These are phyloP conservation scores for Chrysanthemum makinoi DNA, from an alignment of 129 eudicot genomes.

Conservation along the genomic window DNA sequence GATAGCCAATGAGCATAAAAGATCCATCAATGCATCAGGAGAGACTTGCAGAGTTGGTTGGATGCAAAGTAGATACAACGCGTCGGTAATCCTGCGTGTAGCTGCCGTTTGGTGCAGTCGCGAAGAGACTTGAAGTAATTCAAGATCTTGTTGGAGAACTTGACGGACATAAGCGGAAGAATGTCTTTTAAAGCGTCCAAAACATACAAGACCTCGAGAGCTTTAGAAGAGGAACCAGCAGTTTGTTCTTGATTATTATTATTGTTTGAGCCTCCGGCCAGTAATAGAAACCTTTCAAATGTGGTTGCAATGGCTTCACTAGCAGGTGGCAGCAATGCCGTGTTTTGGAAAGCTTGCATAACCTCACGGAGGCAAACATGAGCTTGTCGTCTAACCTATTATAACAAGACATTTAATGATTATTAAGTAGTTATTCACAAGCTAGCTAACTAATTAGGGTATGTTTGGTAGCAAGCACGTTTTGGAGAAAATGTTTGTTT, in stretches of 20 bases:
- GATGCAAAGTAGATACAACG: constrained; percentile 60
- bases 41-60: constrained; percentile 60
- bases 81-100: constrained; percentile 72
- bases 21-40: constrained; percentile 65
- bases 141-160: constrained; percentile 61
- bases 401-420: not conserved
- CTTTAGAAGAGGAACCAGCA: constrained; percentile 41
- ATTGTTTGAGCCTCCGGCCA: constrained; percentile 81
- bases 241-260: constrained; percentile 50
- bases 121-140: constrained; percentile 70
- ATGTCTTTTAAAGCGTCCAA: constrained; percentile 71
- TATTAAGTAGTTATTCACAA: not conserved
- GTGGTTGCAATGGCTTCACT: constrained; percentile 77
- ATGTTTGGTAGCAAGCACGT: not conserved
- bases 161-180: constrained; percentile 72
- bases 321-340: constrained; percentile 62
- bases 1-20: constrained; percentile 66
- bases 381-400: constrained; percentile 73
- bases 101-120: constrained; percentile 65
- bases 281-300: constrained; percentile 70
- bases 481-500: not conserved
- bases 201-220: constrained; percentile 76
- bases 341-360: constrained; percentile 50
- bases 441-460: not conserved
- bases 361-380: constrained; percentile 68